phyloP scores from a whole-genome alignment of 1,284 basidiomycete genomes.

The Trametes hirsuta region DNA sequence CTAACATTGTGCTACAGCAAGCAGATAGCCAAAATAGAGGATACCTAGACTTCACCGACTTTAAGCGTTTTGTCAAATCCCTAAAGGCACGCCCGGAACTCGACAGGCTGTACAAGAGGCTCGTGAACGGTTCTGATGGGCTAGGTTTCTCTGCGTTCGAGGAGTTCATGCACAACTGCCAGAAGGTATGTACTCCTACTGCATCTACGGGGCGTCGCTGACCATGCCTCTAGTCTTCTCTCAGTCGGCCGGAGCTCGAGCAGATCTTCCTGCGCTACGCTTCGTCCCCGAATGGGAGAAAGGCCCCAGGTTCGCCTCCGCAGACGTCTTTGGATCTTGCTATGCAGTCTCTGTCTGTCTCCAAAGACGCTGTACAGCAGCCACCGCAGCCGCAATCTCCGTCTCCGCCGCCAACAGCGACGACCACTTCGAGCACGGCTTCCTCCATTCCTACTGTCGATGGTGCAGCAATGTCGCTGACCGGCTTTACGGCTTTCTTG shows the following conservation, averaged over 20 bases:
- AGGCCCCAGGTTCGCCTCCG: conserved; percentile 22
- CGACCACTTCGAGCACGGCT: conserved; percentile 20
- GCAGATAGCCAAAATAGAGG: conserved; percentile 69
- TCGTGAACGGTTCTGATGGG: conserved; percentile 45
- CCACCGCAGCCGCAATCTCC: conserved; percentile 3
- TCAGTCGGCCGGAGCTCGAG: conserved; percentile 49
- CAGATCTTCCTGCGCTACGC: conserved; percentile 62
- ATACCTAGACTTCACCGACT: conserved; percentile 83
- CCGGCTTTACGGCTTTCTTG: conserved; percentile 78
- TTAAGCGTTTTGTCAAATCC: conserved; percentile 84
- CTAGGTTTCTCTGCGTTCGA: conserved; percentile 65
- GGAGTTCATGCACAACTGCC: conserved; percentile 67
- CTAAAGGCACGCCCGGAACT: conserved; percentile 87
- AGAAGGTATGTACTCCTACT: conserved; percentile 52
- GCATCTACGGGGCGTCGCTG: neutral
- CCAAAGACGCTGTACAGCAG: conserved; percentile 1
- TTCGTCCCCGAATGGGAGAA: conserved; percentile 25
- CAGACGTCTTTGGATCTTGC: conserved; percentile 33
- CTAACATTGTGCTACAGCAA: conserved; percentile 45
- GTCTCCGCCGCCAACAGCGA: conserved; percentile 19
- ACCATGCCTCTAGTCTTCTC: conserved; percentile 45
- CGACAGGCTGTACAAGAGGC: conserved; percentile 63
- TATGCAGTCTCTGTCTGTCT: conserved; percentile 19
- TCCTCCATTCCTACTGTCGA: conserved; percentile 26
- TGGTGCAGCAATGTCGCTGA: conserved; percentile 50